These are phyloP conservation scores for Penicillium lividum DNA, from an alignment of 495 filamentous ascomycete species.

Conservation along the genomic window DNA sequence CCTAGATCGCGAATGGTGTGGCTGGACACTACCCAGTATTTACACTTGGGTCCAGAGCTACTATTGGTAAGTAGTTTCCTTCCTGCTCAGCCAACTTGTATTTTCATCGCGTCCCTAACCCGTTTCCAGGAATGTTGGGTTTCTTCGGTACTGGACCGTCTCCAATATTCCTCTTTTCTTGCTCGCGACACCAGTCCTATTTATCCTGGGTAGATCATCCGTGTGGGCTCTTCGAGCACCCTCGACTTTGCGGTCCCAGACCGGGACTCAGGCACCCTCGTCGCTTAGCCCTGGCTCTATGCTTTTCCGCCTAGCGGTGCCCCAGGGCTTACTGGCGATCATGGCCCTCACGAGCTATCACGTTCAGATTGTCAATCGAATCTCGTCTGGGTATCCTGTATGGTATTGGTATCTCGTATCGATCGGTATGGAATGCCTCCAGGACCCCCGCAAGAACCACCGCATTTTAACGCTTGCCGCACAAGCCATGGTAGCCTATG, in stretches of 20 bases:
- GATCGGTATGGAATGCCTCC: slow-evolving; percentile 28
- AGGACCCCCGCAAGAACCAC: slow-evolving; percentile 22
- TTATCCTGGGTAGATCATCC: slow-evolving; percentile 64
- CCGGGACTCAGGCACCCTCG: slow-evolving; percentile 21
- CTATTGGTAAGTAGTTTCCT: slow-evolving; percentile 72
- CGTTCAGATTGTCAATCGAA: slow-evolving; percentile 87
- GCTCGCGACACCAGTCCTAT: slow-evolving; percentile 76
- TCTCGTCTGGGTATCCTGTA: slow-evolving; percentile 84
- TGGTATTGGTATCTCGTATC: slow-evolving; percentile 83
- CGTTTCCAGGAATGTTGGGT: slow-evolving; percentile 71
- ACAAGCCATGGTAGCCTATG: slow-evolving; percentile 77
- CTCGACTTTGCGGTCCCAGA: slow-evolving; percentile 14
- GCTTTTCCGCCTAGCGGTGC: slow-evolving; percentile 55
- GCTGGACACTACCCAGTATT: slow-evolving; percentile 70
- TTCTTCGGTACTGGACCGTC: slow-evolving; percentile 87
- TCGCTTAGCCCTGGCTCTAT: slow-evolving; percentile 50
- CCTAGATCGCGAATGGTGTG: slow-evolving; percentile 67
- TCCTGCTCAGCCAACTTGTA: not conserved
- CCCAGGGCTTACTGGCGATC: slow-evolving; percentile 70
- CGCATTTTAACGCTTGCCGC: slow-evolving; percentile 40
- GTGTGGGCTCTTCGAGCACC: slow-evolving; percentile 45
- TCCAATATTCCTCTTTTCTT: slow-evolving; percentile 87
- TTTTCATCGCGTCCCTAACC: not conserved
- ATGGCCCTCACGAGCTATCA: slow-evolving; percentile 80
- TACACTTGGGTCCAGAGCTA: slow-evolving; percentile 85